Percentiles rank a stretch among this genome's conserved stretches.
Evolutionary conservation across 495 filamentous ascomycete genomes (phyloP).

Genomic region (Tricharina praecox): DNA sequence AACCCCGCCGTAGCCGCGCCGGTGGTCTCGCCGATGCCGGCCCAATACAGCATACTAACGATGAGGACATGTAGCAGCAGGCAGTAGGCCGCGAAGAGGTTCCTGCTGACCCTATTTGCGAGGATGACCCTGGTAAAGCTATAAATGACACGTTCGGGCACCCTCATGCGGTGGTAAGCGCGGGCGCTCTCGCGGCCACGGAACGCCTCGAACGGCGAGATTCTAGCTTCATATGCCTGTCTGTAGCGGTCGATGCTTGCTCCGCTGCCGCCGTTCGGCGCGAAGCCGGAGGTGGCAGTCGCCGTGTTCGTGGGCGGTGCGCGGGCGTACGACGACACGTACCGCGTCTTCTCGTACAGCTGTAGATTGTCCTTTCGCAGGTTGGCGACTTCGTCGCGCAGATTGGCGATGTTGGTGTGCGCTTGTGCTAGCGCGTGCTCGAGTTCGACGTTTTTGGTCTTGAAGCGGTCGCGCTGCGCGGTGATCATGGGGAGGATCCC

Average conservation of each 20-base stretch:
- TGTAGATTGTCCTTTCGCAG: slow-evolving; percentile 92
- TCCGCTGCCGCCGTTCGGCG: slow-evolving; percentile 47
- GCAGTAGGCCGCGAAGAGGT: slow-evolving; percentile 91
- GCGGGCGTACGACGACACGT: slow-evolving; percentile 71
- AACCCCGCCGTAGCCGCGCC: slow-evolving; percentile 19
- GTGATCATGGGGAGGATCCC: slow-evolving; percentile 97
- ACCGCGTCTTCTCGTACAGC: slow-evolving; percentile 95
- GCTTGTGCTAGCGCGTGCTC: slow-evolving; percentile 76
- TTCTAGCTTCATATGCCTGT: slow-evolving; percentile 82
- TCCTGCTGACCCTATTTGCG: slow-evolving; percentile 74
- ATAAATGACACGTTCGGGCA: slow-evolving; percentile 79
- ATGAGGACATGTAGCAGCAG: slow-evolving; percentile 74
- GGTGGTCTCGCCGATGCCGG: slow-evolving; percentile 33
- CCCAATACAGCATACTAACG: slow-evolving; percentile 70
- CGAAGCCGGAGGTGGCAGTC: slow-evolving; percentile 33
- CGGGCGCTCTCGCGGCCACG: slow-evolving; percentile 75
- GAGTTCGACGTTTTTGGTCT: slow-evolving; percentile 81
- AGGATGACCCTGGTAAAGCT: slow-evolving; percentile 80
- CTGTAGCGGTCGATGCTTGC: slow-evolving; percentile 73
- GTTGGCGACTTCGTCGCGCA: slow-evolving; percentile 78
- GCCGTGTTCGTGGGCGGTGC: too few relatives aligned
- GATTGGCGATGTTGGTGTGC: slow-evolving; percentile 63
- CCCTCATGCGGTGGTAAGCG: slow-evolving; percentile 86
- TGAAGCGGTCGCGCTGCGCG: slow-evolving; percentile 94
- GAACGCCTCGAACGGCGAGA: slow-evolving; percentile 91